Evolutionary conservation across 202 grass and related monocot species (phyloP).

Genomic region (Alloteropsis angusta): DNA sequence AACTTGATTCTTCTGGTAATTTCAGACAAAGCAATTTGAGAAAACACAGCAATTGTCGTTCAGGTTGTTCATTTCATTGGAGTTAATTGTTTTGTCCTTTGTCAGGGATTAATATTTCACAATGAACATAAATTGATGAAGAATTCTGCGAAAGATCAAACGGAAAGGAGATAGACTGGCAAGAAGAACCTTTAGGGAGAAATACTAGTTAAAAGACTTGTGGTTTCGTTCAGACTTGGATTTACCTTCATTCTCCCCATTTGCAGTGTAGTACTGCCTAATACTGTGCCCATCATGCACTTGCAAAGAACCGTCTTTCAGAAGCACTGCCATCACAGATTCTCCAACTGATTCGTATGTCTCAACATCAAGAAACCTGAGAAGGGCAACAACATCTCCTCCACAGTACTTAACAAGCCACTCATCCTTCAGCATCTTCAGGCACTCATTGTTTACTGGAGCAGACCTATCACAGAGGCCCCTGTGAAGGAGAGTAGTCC

Average conservation of each 20-base stretch:
- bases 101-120: neutral
- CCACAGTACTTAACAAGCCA: constrained; percentile 80
- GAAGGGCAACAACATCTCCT: constrained; percentile 51
- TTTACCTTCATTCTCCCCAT: constrained; percentile 48
- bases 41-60: neutral
- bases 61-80: neutral
- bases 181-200: neutral
- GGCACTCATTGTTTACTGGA: constrained; percentile 55
- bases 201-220: neutral
- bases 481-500: constrained; percentile 79
- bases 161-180: neutral
- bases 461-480: constrained; percentile 68
- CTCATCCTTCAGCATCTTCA: constrained; percentile 93
- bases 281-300: constrained; percentile 66
- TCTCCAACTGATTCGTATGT: constrained; percentile 87
- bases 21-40: neutral
- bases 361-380: constrained; percentile 89
- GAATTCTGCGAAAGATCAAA: neutral
- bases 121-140: constrained; percentile 5
- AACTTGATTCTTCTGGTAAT: neutral
- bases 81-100: neutral
- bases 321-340: constrained; percentile 60
- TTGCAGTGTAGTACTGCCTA: constrained; percentile 42
- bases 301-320: constrained; percentile 56
- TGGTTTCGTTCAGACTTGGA: neutral